Percentiles rank a stretch among this genome's conserved stretches.
These are phyloP conservation scores for Triticum dicoccoides DNA, from an alignment of 176 grass and related monocot genomes.

Conservation along the genomic window DNA sequence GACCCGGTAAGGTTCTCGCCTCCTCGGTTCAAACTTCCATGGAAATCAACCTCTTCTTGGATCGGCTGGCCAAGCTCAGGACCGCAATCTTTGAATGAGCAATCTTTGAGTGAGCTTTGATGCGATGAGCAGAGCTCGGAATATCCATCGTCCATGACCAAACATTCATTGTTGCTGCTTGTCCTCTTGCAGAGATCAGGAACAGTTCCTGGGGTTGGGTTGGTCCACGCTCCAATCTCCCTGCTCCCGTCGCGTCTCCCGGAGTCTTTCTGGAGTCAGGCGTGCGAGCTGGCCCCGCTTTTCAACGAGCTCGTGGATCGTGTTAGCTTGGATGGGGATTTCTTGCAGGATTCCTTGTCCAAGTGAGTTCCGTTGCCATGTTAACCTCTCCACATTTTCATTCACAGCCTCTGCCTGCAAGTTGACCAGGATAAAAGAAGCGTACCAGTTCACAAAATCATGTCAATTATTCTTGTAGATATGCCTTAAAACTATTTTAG, in stretches of 20 bases:
- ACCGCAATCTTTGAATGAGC: neutral
- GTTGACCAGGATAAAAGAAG: neutral
- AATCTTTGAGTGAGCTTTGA: neutral
- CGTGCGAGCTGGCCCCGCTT: slow-evolving; percentile 71
- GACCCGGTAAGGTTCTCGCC: slow-evolving; percentile 31
- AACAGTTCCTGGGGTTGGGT: slow-evolving; percentile 62
- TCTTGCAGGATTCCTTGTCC: slow-evolving; percentile 83
- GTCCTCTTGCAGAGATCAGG: slow-evolving; percentile 64
- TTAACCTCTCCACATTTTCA: neutral
- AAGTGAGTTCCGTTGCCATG: slow-evolving; percentile 37
- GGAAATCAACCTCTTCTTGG: neutral
- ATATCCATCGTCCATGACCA: neutral
- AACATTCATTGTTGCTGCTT: neutral
- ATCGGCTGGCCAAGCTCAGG: neutral
- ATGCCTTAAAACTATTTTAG: neutral
- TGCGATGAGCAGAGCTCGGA: neutral
- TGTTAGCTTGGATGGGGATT: slow-evolving; percentile 81
- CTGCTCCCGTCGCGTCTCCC: slow-evolving; percentile 54
- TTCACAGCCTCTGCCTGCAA: neutral
- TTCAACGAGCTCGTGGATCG: slow-evolving; percentile 88
- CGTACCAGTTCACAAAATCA: neutral
- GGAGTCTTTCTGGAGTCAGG: slow-evolving; percentile 64
- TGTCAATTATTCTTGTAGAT: neutral
- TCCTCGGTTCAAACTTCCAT: neutral
- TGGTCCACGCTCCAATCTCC: slow-evolving; percentile 83